Evolutionary conservation across 1,284 basidiomycete species (phyloP).

Genomic region (Singerocomus inundabilis): DNA sequence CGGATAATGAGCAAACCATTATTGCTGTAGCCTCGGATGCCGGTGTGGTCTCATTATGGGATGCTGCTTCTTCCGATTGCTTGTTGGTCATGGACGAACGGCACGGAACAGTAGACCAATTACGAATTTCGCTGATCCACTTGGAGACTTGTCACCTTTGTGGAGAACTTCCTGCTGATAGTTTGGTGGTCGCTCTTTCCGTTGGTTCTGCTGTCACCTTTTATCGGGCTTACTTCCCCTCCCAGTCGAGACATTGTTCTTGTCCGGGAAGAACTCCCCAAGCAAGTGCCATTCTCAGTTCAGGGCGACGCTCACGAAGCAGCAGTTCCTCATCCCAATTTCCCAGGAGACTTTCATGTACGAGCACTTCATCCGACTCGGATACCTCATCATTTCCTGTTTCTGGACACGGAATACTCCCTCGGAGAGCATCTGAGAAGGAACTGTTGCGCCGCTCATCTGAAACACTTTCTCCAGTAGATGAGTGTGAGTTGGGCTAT

Average conservation of each 20-base stretch:
- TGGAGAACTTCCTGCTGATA: slow-evolving; percentile 62
- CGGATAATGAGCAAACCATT: slow-evolving; percentile 49
- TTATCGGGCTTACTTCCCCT: slow-evolving; percentile 57
- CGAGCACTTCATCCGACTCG: slow-evolving; percentile 40
- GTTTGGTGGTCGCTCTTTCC: slow-evolving; percentile 60
- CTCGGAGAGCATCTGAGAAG: slow-evolving; percentile 67
- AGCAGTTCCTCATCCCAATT: slow-evolving; percentile 56
- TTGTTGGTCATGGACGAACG: slow-evolving; percentile 58
- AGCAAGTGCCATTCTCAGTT: slow-evolving; percentile 42
- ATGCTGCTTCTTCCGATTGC: slow-evolving; percentile 56
- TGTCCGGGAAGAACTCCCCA: slow-evolving; percentile 55
- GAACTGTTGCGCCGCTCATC: slow-evolving; percentile 50
- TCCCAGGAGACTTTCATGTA: slow-evolving; percentile 41
- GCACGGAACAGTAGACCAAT: slow-evolving; percentile 50
- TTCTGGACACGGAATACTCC: slow-evolving; percentile 75
- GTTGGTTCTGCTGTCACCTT: slow-evolving; percentile 59
- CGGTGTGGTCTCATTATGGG: slow-evolving; percentile 72
- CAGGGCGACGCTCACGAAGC: slow-evolving; percentile 58
- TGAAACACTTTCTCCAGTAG: slow-evolving; percentile 52
- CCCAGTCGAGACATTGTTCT: slow-evolving; percentile 62
- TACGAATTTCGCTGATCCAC: slow-evolving; percentile 52
- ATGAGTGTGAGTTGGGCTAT: slow-evolving; percentile 41
- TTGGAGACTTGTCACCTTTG: slow-evolving; percentile 62
- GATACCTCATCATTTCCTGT: slow-evolving; percentile 64
- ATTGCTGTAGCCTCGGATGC: slow-evolving; percentile 62